Evolutionary conservation across 768 basidiomycete species (phyloP).

Genomic region (Tylopilus felleus): DNA sequence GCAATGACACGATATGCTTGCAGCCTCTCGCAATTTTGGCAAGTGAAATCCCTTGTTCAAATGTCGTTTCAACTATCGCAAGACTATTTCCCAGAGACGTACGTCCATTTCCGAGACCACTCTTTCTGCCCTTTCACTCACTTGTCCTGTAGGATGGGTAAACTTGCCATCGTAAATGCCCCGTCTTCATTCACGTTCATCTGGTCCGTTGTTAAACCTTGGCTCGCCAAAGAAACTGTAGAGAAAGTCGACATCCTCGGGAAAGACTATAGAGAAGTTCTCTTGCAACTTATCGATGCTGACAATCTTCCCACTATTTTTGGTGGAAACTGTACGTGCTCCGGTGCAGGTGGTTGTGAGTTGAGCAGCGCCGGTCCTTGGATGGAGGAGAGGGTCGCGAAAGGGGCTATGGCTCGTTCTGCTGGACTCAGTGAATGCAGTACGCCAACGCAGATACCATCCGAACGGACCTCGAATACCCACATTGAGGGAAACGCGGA

Average conservation of each 20-base stretch:
- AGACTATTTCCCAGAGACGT: conserved; percentile 79
- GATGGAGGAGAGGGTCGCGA: conserved; percentile 50
- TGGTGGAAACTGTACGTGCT: conserved; percentile 67
- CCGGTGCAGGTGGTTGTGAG: conserved; percentile 52
- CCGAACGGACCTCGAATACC: conserved; percentile 5
- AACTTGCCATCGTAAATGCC: conserved; percentile 68
- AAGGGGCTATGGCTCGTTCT: conserved; percentile 10
- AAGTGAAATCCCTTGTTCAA: conserved; percentile 63
- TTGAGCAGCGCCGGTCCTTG: conserved; percentile 68
- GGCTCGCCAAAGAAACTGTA: conserved; percentile 70
- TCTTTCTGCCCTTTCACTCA: neutral
- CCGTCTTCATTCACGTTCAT: conserved; percentile 71
- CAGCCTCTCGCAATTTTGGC: conserved; percentile 71
- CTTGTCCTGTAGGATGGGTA: conserved; percentile 55
- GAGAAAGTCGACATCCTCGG: conserved; percentile 68
- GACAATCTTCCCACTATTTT: conserved; percentile 59
- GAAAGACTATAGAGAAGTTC: conserved; percentile 50
- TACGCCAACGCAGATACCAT: neutral
- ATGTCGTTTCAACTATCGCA: conserved; percentile 71
- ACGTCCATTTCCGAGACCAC: conserved; percentile 18
- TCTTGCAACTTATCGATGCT: conserved; percentile 58
- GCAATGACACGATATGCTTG: neutral
- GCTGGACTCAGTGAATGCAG: neutral
- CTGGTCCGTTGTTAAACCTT: conserved; percentile 65
- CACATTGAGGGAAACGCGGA: conserved; percentile 1